A percentile compares a stretch with the other conserved stretches of the same genome.
These are phyloP conservation scores for Pachysandra terminalis DNA, from an alignment of 164 flowering plant genomes.

Conservation along the genomic window DNA sequence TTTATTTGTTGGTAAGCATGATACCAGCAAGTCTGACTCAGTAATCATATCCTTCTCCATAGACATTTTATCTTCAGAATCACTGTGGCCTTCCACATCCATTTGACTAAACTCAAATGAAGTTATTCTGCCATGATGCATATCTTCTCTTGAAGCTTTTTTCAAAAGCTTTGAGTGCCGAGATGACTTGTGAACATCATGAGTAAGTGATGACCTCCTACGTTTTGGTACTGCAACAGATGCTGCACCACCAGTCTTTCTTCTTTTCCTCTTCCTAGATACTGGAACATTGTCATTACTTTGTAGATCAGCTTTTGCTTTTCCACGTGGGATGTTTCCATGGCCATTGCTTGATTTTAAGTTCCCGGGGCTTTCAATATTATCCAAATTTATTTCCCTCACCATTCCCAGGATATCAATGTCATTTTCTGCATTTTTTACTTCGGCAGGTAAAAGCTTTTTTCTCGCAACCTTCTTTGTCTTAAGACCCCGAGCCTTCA, in stretches of 20 bases:
- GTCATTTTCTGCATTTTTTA: conserved; percentile 39
- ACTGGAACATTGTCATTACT: conserved; percentile 13
- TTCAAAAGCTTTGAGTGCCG: conserved; percentile 22
- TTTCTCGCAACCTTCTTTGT: conserved; percentile 42
- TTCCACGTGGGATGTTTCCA: conserved; percentile 27
- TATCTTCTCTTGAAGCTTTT: conserved; percentile 23
- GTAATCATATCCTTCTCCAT: conserved; percentile 14
- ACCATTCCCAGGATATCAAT: conserved; percentile 81
- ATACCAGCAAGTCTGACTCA: conserved; percentile 38
- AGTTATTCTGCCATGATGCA: conserved; percentile 9
- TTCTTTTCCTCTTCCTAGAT: conserved; percentile 38
- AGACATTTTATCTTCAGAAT: conserved; percentile 23
- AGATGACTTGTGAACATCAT: conserved; percentile 26
- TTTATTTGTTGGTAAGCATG: conserved; percentile 31
- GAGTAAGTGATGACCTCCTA: conserved; percentile 41
- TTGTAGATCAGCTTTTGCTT: conserved; percentile 21
- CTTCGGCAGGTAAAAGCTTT: conserved; percentile 32
- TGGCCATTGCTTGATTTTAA: conserved; percentile 59
- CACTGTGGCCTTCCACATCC: conserved; percentile 26
- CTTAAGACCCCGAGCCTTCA: conserved; percentile 60
- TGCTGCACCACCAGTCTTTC: conserved; percentile 27
- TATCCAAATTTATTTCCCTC: conserved; percentile 75
- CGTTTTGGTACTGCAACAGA: conserved; percentile 53
- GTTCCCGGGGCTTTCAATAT: conserved; percentile 32
- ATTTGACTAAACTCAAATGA: conserved; percentile 19